Conservation (phyloP, 768 basidiomycete species). For the Kwoniella heveanensis region DNA sequence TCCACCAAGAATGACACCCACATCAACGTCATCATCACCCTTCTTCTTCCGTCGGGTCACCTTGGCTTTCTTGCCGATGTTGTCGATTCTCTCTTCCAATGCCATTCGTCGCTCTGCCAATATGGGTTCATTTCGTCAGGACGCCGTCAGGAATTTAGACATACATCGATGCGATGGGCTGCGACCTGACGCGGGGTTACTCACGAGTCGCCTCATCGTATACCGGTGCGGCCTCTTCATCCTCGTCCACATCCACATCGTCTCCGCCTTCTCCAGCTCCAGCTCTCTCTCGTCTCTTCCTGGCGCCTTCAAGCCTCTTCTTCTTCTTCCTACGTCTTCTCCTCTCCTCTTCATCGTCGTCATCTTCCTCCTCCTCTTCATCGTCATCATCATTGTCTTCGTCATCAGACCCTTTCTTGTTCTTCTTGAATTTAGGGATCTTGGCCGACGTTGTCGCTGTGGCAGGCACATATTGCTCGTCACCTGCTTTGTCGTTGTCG, state of each 20-base stretch:
- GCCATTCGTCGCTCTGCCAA: constrained; percentile 73
- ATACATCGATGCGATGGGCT: no score
- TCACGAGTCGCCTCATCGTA: constrained; percentile 63
- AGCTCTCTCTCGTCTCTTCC: constrained; percentile 59
- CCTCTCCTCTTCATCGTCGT: constrained; percentile 51
- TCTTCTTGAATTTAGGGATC: constrained; percentile 51
- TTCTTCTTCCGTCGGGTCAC: constrained; percentile 67
- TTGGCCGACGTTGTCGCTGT: constrained; percentile 32
- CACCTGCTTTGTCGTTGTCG: constrained; percentile 61
- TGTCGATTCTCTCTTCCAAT: constrained; percentile 81
- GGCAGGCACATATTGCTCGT: constrained; percentile 49
- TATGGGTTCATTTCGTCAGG: no score
- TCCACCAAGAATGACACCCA: constrained; percentile 44
- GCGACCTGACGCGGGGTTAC: no score
- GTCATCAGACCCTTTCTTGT: constrained; percentile 44
- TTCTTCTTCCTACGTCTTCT: constrained; percentile 54
- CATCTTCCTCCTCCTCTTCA: constrained; percentile 46
- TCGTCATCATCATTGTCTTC: constrained; percentile 48
- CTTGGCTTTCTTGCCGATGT: constrained; percentile 77
- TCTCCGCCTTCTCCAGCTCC: constrained; percentile 46
- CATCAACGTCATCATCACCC: constrained; percentile 72
- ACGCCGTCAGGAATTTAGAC: no score
- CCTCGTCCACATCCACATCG: constrained; percentile 62
- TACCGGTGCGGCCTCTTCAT: constrained; percentile 68
- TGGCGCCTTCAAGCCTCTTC: constrained; percentile 60